Conservation (phyloP, 352 stramenopile species). For the Globisporangium canariense region DNA sequence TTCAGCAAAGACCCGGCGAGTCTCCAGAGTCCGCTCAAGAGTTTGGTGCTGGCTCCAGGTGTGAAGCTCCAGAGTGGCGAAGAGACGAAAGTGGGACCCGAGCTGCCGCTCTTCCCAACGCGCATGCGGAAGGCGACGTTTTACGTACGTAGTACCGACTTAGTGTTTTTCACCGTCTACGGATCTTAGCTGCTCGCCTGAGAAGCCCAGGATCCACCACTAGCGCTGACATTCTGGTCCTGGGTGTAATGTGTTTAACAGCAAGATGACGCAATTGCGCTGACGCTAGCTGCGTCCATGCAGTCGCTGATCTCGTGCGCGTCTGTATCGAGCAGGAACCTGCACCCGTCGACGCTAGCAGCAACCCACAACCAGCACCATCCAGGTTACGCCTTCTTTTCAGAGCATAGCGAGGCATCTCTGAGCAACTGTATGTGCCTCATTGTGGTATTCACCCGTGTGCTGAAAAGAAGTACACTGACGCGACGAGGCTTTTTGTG, state of each 20-base stretch:
- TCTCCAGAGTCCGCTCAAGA: constrained; percentile 9
- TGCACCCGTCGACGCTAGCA: background rate
- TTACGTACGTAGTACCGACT: constrained; percentile 15
- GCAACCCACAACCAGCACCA: background rate
- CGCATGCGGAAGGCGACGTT: constrained; percentile 35
- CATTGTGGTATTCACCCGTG: background rate
- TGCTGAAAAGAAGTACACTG: background rate
- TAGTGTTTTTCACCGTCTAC: background rate
- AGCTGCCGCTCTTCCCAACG: constrained; percentile 23
- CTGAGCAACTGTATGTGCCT: background rate
- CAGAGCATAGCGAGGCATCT: background rate
- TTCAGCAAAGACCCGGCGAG: background rate
- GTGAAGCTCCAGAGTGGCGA: constrained; percentile 26
- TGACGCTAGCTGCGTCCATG: constrained; percentile 5
- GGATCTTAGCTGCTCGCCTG: background rate
- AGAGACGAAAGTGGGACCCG: constrained; percentile 23
- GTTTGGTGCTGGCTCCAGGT: constrained; percentile 24
- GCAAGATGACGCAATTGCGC: constrained; percentile 13
- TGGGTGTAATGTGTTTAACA: background rate
- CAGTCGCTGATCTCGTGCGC: constrained; percentile 12
- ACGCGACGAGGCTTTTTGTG: background rate
- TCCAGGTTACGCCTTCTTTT: constrained; percentile 1
- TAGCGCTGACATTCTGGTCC: background rate
- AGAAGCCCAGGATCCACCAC: background rate
- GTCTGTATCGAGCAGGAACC: constrained; percentile 7